These are phyloP conservation scores for Rubia yunnanensis DNA, from an alignment of 257 asterid species.

Conservation along the genomic window DNA sequence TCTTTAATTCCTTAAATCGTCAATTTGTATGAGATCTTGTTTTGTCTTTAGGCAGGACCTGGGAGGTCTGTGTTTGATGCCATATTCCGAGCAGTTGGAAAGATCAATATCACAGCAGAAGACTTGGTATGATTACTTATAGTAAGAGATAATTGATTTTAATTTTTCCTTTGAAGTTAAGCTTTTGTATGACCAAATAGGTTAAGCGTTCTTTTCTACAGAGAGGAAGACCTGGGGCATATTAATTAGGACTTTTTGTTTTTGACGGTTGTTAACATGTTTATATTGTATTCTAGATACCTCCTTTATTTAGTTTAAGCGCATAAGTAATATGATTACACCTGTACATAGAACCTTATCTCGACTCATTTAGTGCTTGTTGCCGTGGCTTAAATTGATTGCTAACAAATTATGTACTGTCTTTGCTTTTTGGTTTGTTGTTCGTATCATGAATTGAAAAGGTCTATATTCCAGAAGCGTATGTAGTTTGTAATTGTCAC, in stretches of 20 bases:
- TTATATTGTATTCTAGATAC: background rate
- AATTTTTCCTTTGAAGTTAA: background rate
- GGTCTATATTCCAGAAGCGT: background rate
- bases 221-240: background rate
- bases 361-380: background rate
- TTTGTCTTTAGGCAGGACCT: slow-evolving; percentile 82
- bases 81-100: slow-evolving; percentile 64
- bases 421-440: background rate
- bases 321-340: background rate
- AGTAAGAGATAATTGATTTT: background rate
- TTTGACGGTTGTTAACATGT: background rate
- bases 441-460: background rate
- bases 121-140: slow-evolving; percentile 60
- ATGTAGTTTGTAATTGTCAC: background rate
- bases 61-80: slow-evolving; percentile 80
- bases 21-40: slow-evolving; percentile 23
- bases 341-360: background rate
- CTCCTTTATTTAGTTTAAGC: background rate
- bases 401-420: background rate
- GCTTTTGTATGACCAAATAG: background rate
- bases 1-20: background rate
- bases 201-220: background rate
- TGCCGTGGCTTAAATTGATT: background rate
- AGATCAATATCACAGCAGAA: slow-evolving; percentile 86
- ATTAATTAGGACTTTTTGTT: background rate